These are phyloP conservation scores for Venturia oleaginea DNA, from an alignment of 2,329 filamentous ascomycete genomes.

Conservation along the genomic window DNA sequence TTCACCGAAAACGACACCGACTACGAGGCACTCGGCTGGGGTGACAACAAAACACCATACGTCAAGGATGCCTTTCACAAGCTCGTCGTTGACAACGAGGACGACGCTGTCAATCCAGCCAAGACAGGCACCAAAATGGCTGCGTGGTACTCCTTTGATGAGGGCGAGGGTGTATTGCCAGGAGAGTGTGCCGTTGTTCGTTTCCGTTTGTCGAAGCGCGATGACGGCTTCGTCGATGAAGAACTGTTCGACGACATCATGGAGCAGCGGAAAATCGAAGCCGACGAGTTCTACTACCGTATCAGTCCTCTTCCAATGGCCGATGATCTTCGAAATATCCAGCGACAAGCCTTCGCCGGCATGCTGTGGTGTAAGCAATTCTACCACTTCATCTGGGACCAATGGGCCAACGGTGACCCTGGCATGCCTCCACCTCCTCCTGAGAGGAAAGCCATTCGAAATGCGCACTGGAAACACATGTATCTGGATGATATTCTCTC, in stretches of 20 bases:
- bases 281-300: slow-evolving; percentile 91
- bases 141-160: slow-evolving; percentile 87
- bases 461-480: slow-evolving; percentile 88
- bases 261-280: slow-evolving; percentile 76
- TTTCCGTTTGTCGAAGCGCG: slow-evolving; percentile 72
- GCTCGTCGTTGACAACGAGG: slow-evolving; percentile 73
- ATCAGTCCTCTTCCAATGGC: slow-evolving; percentile 90
- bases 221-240: slow-evolving; percentile 70
- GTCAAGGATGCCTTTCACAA: slow-evolving; percentile 95
- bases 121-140: slow-evolving; percentile 77
- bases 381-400: slow-evolving; percentile 94
- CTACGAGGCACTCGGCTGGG: slow-evolving; percentile 57
- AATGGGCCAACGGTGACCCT: slow-evolving; percentile 94
- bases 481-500: slow-evolving; percentile 90
- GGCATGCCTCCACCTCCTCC: slow-evolving; percentile 77
- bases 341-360: slow-evolving; percentile 85
- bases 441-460: slow-evolving; percentile 70
- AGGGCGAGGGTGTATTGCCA: slow-evolving; percentile 75
- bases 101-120: slow-evolving; percentile 71
- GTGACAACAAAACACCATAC: slow-evolving; percentile 67
- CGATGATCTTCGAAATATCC: slow-evolving; percentile 88
- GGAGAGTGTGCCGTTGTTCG: slow-evolving; percentile 93
- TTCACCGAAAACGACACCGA: slow-evolving; percentile 98
- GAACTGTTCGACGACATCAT: slow-evolving; percentile 87
- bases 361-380: slow-evolving; percentile 99